Base-by-base conservation (phyloP, 495 filamentous ascomycete genomes). In the Hypomontagnella monticulosa region DNA sequence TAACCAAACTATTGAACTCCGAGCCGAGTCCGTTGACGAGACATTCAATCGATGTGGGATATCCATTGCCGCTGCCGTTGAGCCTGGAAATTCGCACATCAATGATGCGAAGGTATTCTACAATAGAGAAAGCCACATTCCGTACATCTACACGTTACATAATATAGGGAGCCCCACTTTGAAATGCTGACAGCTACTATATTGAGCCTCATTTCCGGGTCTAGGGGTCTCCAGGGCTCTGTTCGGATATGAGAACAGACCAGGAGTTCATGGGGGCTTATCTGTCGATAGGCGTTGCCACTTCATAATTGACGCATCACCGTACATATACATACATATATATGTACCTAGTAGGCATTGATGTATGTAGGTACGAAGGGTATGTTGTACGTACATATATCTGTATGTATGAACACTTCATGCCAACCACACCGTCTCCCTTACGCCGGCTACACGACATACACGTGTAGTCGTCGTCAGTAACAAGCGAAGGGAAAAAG, bases 151-250 rank as follows among this genome's bases (percentile, higher is more conserved):
- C 16, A 51, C 27, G 44, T 58, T 57, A 34, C 50, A 46, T 40
- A 51, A 33, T 12, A 50, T 16, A 46, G 34, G 14, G 27, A 40
- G 34, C 14, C 27, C 54, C 60, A 55, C 55, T 46, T 36, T 51
- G 51, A 14, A 2, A 50, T 47, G 36, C 49, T 50, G 44, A 43
- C 42, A 61, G 18, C 58, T 54, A 64, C 54, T 58, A 36, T 47
- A 61, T 66, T 61, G 40, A 66, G 66, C 51, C 61, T 70, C 61
- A 70, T 70, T 70, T 70, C 66, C 61, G 61, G 42, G 36, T 33
- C 33, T 41, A 66, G 57, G 57, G 66, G n/a, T n/a, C n/a, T n/a
- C n/a, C n/a, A n/a, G n/a, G n/a, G 41, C 36, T 43, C 12, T 19
- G 30, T 20, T 61, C 65, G 59, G 55, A 55, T 68, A 55, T 56